Evolutionary conservation across 73 alveolate species (phyloP).

Genomic region (Paramecium pentaurelia): DNA sequence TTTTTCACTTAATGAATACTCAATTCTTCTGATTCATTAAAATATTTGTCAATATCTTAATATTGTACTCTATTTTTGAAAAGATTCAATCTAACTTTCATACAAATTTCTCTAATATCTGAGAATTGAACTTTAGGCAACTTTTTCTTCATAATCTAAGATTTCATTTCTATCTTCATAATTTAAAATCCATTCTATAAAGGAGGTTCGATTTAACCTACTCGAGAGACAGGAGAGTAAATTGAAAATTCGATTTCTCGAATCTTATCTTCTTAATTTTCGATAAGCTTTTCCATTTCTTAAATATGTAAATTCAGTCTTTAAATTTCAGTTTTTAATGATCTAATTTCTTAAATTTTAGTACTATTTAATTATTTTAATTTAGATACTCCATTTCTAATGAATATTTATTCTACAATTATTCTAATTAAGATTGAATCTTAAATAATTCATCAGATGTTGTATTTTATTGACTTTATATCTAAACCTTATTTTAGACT

Average conservation of each 20-base stretch:
- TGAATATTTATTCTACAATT: neutral
- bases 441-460: neutral
- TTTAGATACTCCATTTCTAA: neutral
- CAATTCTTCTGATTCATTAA: constrained; percentile 1
- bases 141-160: neutral
- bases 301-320: neutral
- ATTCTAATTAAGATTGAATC: neutral
- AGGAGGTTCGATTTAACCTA: neutral
- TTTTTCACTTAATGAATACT: neutral
- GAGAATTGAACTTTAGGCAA: neutral
- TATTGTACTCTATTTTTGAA: neutral
- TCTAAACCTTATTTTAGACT: neutral
- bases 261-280: neutral
- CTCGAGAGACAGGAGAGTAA: neutral
- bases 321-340: constrained; percentile 10
- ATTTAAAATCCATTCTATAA: neutral
- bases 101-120: neutral
- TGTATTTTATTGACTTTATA: neutral
- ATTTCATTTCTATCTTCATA: neutral
- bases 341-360: neutral
- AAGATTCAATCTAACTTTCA: neutral
- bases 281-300: neutral
- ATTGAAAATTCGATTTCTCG: neutral
- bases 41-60: neutral
- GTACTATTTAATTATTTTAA: neutral